Conservation (phyloP, 2,329 filamentous ascomycete genomes). For the Ciborinia camelliae region DNA sequence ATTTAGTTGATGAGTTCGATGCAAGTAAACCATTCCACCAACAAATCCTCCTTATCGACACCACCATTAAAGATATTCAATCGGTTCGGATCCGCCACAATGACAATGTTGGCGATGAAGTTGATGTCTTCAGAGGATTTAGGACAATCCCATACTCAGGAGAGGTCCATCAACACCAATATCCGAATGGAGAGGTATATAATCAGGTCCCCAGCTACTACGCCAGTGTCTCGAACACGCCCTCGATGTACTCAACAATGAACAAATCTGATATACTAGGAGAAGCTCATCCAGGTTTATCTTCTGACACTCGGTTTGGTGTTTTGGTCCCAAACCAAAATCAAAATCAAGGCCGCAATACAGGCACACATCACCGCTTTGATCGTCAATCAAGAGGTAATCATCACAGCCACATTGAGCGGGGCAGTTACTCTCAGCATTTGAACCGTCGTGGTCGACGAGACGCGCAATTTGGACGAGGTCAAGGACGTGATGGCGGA, state of each 20-base stretch:
- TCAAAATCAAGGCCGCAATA: background rate
- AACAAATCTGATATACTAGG: constrained; percentile 12
- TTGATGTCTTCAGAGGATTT: constrained; percentile 13
- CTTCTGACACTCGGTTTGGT: constrained; percentile 13
- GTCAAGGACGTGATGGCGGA: background rate
- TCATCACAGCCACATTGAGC: background rate
- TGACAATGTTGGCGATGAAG: constrained; percentile 5
- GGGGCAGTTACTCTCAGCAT: background rate
- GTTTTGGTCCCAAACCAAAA: background rate
- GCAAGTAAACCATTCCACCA: constrained; percentile 23
- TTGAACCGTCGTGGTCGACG: constrained; percentile 4
- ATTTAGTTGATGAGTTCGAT: constrained; percentile 27
- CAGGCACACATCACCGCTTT: background rate
- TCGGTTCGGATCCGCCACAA: constrained; percentile 21
- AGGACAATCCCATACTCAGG: constrained; percentile 10
- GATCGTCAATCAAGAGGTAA: background rate
- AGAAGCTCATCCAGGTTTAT: constrained; percentile 11
- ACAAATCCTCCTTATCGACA: constrained; percentile 28
- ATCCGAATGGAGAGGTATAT: background rate
- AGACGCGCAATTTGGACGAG: background rate
- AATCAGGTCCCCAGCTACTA: constrained; percentile 9
- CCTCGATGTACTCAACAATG: background rate
- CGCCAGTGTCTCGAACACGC: constrained; percentile 4
- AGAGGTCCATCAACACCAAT: background rate
- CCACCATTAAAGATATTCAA: constrained; percentile 25